A percentile compares a stretch with the other conserved stretches of the same genome.
Conservation (phyloP, 2,329 filamentous ascomycete species). For the Cordyceps pruinosa region DNA sequence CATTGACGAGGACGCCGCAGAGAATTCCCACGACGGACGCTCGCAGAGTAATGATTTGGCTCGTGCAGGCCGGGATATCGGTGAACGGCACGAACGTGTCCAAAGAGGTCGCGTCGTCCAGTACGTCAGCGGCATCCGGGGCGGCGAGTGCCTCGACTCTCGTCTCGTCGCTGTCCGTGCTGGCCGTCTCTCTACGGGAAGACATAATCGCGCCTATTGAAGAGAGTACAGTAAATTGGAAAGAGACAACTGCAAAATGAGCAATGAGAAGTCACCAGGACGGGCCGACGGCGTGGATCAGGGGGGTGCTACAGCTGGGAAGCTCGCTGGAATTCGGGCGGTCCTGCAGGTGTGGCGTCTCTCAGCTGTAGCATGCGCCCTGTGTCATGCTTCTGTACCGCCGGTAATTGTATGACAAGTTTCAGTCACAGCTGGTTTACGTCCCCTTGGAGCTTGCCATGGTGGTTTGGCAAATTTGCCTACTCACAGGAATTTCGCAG, state of each 20-base stretch:
- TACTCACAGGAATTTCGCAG: too few relatives aligned
- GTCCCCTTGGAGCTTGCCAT: too few relatives aligned
- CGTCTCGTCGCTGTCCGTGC: background rate
- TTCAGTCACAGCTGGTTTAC: too few relatives aligned
- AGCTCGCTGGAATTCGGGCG: background rate
- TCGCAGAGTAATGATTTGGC: background rate
- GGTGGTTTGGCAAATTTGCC: too few relatives aligned
- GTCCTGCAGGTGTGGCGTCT: background rate
- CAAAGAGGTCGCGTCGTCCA: background rate
- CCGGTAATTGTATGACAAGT: background rate
- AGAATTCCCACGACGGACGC: background rate
- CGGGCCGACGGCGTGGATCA: background rate
- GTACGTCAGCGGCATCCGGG: too few relatives aligned
- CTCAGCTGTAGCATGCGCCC: background rate
- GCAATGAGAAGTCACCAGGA: background rate
- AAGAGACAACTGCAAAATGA: background rate
- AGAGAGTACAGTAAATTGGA: background rate
- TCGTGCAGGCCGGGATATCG: background rate
- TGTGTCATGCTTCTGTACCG: background rate
- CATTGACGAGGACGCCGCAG: constrained; percentile 6
- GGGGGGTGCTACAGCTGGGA: too few relatives aligned
- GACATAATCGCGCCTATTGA: background rate
- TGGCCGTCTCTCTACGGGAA: background rate
- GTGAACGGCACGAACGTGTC: background rate
- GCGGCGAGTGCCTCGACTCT: background rate